Evolutionary conservation across 176 grass and related monocot species (phyloP).

Genomic region (Alloteropsis semialata): DNA sequence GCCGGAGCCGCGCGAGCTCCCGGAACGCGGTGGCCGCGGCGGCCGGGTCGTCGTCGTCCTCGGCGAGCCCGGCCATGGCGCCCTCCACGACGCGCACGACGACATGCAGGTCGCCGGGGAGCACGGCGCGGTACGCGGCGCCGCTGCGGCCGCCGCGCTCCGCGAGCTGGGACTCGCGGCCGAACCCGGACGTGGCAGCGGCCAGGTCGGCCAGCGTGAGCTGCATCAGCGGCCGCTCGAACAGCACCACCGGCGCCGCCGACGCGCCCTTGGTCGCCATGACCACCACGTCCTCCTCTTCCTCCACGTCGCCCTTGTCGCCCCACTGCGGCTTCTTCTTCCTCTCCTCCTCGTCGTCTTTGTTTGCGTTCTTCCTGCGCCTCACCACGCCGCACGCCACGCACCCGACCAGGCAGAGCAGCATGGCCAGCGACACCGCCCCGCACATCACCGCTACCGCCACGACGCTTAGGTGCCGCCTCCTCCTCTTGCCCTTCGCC

Average conservation of each 20-base stretch:
- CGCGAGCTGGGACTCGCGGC: slow-evolving; percentile 84
- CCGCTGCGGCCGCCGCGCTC: slow-evolving; percentile 69
- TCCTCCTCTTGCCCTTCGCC: background rate
- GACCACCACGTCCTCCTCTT: background rate
- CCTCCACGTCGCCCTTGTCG: background rate
- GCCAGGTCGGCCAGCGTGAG: slow-evolving; percentile 73
- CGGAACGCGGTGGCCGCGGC: slow-evolving; percentile 43
- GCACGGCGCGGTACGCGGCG: slow-evolving; percentile 78
- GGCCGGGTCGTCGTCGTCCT: slow-evolving; percentile 32
- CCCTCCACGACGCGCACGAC: slow-evolving; percentile 74
- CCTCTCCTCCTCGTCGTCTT: slow-evolving; percentile 22
- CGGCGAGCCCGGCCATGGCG: slow-evolving; percentile 17
- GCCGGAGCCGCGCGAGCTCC: slow-evolving; percentile 69
- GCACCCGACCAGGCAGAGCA: slow-evolving; percentile 50
- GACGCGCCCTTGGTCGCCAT: slow-evolving; percentile 39
- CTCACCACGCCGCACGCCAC: slow-evolving; percentile 40
- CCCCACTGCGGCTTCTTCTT: slow-evolving; percentile 18
- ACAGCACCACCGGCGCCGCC: slow-evolving; percentile 75
- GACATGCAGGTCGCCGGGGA: slow-evolving; percentile 71
- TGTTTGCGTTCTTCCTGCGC: background rate
- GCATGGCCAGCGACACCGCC: slow-evolving; percentile 14
- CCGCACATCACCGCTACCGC: slow-evolving; percentile 40
- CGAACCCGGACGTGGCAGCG: slow-evolving; percentile 71
- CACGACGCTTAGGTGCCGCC: slow-evolving; percentile 27
- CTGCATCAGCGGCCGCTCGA: slow-evolving; percentile 81